Evolutionary conservation across 179 eudicot genomes (phyloP).

Genomic region (Actinidia chinensis): DNA sequence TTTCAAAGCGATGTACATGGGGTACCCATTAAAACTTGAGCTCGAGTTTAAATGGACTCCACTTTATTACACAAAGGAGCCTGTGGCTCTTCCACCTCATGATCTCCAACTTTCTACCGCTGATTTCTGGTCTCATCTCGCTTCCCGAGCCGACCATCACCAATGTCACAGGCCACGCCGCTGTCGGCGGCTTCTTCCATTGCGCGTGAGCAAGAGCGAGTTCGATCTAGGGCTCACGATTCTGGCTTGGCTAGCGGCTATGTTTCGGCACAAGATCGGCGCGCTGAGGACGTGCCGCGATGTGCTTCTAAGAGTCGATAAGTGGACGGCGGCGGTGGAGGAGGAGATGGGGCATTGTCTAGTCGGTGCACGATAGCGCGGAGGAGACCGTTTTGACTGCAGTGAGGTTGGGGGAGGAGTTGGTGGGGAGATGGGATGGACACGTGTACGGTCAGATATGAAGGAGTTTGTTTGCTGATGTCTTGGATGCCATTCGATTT

Average conservation of each 20-base stretch:
- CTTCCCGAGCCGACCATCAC: constrained; percentile 21
- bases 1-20: no score
- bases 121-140: constrained; percentile 10
- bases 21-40: no score
- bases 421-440: constrained; percentile 28
- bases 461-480: constrained; percentile 25
- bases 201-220: constrained; percentile 56
- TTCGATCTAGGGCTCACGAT: constrained; percentile 18
- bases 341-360: constrained; percentile 23
- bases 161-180: constrained; percentile 68
- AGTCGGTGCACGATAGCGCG: constrained; percentile 28
- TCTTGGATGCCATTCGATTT: constrained; percentile 16
- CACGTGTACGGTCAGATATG: constrained; percentile 38
- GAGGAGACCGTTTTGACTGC: constrained; percentile 26
- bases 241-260: constrained; percentile 31
- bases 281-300: constrained; percentile 29
- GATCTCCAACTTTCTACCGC: constrained; percentile 5
- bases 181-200: constrained; percentile 54
- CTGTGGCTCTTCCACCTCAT: constrained; percentile 14
- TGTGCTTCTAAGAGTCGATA: constrained; percentile 21
- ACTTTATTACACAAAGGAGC: no score
- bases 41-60: no score
- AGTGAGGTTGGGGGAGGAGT: constrained; percentile 22
- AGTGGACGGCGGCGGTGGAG: constrained; percentile 26
- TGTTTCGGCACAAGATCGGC: constrained; percentile 35